Evolutionary conservation across 2,329 filamentous ascomycete species (phyloP).

Genomic region (Capronia epimyces): DNA sequence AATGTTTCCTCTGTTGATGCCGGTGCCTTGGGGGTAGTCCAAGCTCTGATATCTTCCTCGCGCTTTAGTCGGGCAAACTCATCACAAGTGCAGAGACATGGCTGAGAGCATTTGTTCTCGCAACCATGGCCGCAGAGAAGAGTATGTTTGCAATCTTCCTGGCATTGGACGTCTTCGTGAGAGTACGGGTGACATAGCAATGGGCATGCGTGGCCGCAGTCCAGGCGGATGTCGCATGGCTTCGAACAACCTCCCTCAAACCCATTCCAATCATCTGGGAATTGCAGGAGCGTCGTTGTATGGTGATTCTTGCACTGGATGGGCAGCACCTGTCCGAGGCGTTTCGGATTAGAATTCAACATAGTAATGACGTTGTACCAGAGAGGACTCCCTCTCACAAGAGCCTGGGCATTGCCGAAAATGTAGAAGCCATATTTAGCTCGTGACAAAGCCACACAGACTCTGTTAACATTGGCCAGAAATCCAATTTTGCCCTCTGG

Average conservation of each 20-base stretch:
- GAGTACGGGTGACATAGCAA: slow-evolving; percentile 47
- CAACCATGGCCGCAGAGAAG: slow-evolving; percentile 25
- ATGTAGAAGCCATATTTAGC: slow-evolving; percentile 76
- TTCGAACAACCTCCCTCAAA: slow-evolving; percentile 51
- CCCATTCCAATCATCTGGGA: slow-evolving; percentile 41
- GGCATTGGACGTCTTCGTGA: slow-evolving; percentile 35
- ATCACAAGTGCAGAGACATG: slow-evolving; percentile 23
- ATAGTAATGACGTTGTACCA: slow-evolving; percentile 50
- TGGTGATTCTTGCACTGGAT: slow-evolving; percentile 59
- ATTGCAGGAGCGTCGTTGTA: slow-evolving; percentile 46
- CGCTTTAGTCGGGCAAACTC: slow-evolving; percentile 9
- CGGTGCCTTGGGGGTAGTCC: background rate
- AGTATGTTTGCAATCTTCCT: slow-evolving; percentile 31
- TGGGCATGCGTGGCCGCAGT: slow-evolving; percentile 51
- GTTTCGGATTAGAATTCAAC: slow-evolving; percentile 34
- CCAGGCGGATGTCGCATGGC: slow-evolving; percentile 41
- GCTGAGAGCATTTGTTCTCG: slow-evolving; percentile 16
- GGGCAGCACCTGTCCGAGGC: slow-evolving; percentile 52
- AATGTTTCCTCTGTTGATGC: background rate
- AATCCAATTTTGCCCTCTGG: slow-evolving; percentile 60
- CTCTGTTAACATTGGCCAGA: slow-evolving; percentile 58
- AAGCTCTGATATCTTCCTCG: slow-evolving; percentile 1
- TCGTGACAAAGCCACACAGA: slow-evolving; percentile 61
- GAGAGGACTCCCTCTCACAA: slow-evolving; percentile 43
- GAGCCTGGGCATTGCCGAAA: slow-evolving; percentile 66